These are phyloP conservation scores for Ganoderma lingzhi DNA, from an alignment of 1,284 basidiomycete genomes.

Conservation along the genomic window DNA sequence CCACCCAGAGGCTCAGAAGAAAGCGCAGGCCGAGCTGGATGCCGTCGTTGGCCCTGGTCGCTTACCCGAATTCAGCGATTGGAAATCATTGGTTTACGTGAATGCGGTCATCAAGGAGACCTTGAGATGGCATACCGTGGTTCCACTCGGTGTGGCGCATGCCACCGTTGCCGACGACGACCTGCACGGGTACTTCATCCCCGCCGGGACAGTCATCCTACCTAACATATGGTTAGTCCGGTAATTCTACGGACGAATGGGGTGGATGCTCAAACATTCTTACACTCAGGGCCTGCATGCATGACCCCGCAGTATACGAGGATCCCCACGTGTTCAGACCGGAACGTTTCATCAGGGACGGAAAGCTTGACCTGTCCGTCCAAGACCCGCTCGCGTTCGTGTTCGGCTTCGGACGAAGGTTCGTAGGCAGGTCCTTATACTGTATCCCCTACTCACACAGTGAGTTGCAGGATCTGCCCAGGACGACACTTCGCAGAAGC, in stretches of 20 bases:
- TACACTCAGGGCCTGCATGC: slow-evolving; percentile 10
- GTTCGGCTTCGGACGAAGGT: slow-evolving; percentile 8
- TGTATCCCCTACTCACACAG: slow-evolving; percentile 4
- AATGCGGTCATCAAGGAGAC: slow-evolving; percentile 25
- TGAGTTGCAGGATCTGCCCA: slow-evolving; percentile 26
- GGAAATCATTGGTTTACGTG: slow-evolving; percentile 27
- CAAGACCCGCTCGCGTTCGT: slow-evolving; percentile 4
- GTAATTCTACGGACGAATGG: not conserved
- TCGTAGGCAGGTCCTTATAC: not conserved
- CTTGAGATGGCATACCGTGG: slow-evolving; percentile 5
- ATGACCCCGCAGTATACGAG: slow-evolving; percentile 6
- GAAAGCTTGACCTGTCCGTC: slow-evolving; percentile 8
- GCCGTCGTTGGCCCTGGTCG: slow-evolving; percentile 27
- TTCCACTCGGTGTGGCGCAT: slow-evolving; percentile 8
- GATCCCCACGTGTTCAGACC: slow-evolving; percentile 9
- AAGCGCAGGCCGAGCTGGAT: slow-evolving; percentile 41
- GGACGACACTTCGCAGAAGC: slow-evolving; percentile 44
- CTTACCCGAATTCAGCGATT: slow-evolving; percentile 30
- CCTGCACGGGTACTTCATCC: slow-evolving; percentile 26
- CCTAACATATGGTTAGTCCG: slow-evolving; percentile 33
- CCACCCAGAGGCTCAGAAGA: slow-evolving; percentile 30
- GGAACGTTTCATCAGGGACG: slow-evolving; percentile 14
- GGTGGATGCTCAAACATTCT: not conserved
- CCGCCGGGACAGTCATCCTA: slow-evolving; percentile 28
- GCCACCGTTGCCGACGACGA: slow-evolving; percentile 22